Evolutionary conservation across 179 eudicot species (phyloP).

Genomic region (Spergularia azorica): DNA sequence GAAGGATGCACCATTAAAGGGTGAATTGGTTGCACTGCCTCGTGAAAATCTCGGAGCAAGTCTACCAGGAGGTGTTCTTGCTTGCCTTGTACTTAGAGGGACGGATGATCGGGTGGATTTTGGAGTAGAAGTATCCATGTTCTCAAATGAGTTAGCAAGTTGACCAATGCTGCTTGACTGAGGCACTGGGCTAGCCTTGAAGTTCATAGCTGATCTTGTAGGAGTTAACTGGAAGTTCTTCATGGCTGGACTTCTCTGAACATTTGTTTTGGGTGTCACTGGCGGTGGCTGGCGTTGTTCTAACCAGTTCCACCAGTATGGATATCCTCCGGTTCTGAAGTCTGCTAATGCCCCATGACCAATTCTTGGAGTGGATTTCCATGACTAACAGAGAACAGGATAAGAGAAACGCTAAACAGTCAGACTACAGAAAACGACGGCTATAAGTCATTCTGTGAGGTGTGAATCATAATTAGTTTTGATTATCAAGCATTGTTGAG

Average conservation of each 20-base stretch:
- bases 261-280: constrained; percentile 33
- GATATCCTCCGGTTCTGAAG: constrained; percentile 66
- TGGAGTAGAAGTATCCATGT: constrained; percentile 58
- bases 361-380: constrained; percentile 69
- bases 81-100: constrained; percentile 45
- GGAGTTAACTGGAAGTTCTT: constrained; percentile 51
- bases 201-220: constrained; percentile 40
- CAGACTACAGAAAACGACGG: neutral
- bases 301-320: constrained; percentile 99
- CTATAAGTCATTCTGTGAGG: neutral
- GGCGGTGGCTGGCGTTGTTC: constrained; percentile 59
- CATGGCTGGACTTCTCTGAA: constrained; percentile 41
- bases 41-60: constrained; percentile 45
- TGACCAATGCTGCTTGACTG: constrained; percentile 41
- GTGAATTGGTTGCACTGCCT: constrained; percentile 43
- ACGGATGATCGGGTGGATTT: constrained; percentile 62
- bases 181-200: constrained; percentile 61
- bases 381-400: constrained; percentile 39
- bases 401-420: too few species aligned
- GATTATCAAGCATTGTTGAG: neutral
- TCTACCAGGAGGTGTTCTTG: constrained; percentile 54
- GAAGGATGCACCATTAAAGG: constrained; percentile 43
- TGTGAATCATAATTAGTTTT: too few species aligned
- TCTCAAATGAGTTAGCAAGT: constrained; percentile 37
- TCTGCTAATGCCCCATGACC: constrained; percentile 54